Conservation (phyloP, 2,329 filamentous ascomycete species). For the Aspergillus sp. region DNA sequence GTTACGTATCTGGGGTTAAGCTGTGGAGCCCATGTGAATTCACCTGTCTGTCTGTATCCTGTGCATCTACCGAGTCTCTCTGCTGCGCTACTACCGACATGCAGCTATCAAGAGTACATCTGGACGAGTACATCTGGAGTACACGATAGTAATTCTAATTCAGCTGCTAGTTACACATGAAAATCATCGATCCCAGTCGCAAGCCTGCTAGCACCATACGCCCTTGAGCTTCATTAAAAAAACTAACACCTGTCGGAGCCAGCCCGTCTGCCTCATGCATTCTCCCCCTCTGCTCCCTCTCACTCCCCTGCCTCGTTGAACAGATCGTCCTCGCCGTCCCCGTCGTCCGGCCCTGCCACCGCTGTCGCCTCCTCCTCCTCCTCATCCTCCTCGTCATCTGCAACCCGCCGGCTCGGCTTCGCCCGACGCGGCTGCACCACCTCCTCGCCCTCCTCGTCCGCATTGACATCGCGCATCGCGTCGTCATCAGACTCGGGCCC, state of each 20-base stretch:
- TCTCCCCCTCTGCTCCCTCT: neutral
- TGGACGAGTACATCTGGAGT: too few relatives aligned
- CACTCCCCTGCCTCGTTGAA: conserved; percentile 23
- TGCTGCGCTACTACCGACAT: too few relatives aligned
- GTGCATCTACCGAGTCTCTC: too few relatives aligned
- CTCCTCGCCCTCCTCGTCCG: conserved; percentile 38
- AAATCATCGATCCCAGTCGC: too few relatives aligned
- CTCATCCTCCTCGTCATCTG: conserved; percentile 33
- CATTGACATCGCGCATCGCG: conserved; percentile 24
- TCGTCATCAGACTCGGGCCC: conserved; percentile 21
- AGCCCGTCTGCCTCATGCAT: conserved; percentile 27
- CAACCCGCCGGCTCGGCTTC: conserved; percentile 25
- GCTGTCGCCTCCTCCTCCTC: conserved; percentile 39
- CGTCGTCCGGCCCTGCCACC: conserved; percentile 27
- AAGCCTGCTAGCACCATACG: too few relatives aligned
- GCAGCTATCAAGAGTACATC: too few relatives aligned
- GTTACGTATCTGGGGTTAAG: too few relatives aligned
- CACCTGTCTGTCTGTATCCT: too few relatives aligned
- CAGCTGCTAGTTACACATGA: too few relatives aligned
- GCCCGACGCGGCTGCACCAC: conserved; percentile 23
- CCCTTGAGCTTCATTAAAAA: conserved; percentile 3
- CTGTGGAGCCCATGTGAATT: too few relatives aligned
- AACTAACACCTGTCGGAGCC: conserved; percentile 7
- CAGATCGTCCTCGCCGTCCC: conserved; percentile 27
- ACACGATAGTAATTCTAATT: too few relatives aligned